Percentiles rank a stretch among this genome's conserved stretches.
Conservation (phyloP, 805 yeast genomes). For the Candida saitoana region DNA sequence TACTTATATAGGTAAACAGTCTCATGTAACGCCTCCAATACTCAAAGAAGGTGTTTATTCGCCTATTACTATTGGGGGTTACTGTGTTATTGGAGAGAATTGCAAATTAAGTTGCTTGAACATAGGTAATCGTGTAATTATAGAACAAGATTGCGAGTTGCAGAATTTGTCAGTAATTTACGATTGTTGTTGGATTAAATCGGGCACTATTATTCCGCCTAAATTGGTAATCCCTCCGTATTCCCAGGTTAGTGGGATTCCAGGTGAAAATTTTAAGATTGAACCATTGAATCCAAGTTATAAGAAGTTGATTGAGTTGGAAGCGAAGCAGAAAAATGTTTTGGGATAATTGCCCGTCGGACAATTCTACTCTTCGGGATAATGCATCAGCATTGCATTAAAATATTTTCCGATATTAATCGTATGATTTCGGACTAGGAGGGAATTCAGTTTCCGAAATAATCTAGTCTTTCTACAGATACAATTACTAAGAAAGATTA, state of each 20-base stretch:
- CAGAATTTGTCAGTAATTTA: slow-evolving; percentile 37
- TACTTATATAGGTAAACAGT: slow-evolving; percentile 32
- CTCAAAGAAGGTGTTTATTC: slow-evolving; percentile 14
- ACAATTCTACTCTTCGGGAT: too few relatives aligned
- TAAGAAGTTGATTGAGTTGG: slow-evolving; percentile 33
- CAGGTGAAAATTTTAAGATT: slow-evolving; percentile 29
- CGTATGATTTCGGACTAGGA: too few relatives aligned
- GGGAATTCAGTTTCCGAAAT: too few relatives aligned
- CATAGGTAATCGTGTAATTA: slow-evolving; percentile 47
- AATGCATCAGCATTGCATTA: too few relatives aligned
- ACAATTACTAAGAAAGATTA: too few relatives aligned
- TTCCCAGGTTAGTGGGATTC: slow-evolving; percentile 40
- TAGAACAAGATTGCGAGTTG: slow-evolving; percentile 41
- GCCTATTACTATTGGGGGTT: slow-evolving; percentile 44
- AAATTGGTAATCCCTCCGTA: slow-evolving; percentile 50
- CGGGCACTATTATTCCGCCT: slow-evolving; percentile 39
- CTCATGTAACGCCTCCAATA: slow-evolving; percentile 19
- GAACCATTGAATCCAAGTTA: slow-evolving; percentile 26
- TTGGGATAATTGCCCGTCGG: too few relatives aligned
- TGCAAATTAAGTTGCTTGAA: slow-evolving; percentile 30
- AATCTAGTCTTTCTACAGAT: too few relatives aligned
- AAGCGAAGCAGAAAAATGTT: slow-evolving; percentile 26
- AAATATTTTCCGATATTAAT: too few relatives aligned
- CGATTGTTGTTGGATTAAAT: slow-evolving; percentile 49
- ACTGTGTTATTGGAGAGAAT: slow-evolving; percentile 37